Conservation (phyloP, 208 protist species). For the Leishmania amazonensis region DNA sequence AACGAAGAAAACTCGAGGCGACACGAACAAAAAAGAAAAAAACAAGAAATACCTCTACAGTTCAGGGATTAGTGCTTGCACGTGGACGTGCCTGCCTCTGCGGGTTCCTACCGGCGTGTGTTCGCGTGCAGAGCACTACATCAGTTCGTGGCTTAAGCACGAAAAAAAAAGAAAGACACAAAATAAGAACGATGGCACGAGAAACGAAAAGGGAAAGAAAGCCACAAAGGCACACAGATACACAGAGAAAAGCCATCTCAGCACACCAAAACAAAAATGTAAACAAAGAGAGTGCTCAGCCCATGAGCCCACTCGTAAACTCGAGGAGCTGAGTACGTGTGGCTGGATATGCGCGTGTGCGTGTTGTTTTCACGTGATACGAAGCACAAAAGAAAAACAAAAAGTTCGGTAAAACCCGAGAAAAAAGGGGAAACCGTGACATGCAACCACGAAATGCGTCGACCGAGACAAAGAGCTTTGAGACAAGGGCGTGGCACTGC, state of each 20-base stretch:
- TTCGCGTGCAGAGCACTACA: neutral
- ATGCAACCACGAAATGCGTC: neutral
- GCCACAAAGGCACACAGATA: neutral
- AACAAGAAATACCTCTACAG: neutral
- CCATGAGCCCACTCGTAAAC: constrained; percentile 23
- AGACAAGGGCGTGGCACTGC: neutral
- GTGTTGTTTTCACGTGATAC: neutral
- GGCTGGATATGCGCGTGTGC: neutral
- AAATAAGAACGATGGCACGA: neutral
- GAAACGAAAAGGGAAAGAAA: neutral
- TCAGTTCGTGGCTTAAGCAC: neutral
- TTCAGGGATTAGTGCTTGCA: neutral
- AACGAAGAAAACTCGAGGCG: neutral
- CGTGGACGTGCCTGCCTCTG: neutral
- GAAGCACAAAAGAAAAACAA: neutral
- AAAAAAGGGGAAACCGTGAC: neutral
- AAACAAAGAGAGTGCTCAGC: neutral
- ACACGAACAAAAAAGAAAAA: neutral
- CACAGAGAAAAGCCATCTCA: neutral
- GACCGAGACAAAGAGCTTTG: neutral
- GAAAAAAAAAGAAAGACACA: neutral
- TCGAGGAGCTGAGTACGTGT: constrained; percentile 6
- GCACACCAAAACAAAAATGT: neutral
- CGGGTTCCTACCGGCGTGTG: neutral
- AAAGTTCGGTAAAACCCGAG: neutral